Percentiles rank a stretch among this genome's conserved stretches.
Conservation (phyloP, 345 rosid genomes). For the Hibiscus trionum region DNA sequence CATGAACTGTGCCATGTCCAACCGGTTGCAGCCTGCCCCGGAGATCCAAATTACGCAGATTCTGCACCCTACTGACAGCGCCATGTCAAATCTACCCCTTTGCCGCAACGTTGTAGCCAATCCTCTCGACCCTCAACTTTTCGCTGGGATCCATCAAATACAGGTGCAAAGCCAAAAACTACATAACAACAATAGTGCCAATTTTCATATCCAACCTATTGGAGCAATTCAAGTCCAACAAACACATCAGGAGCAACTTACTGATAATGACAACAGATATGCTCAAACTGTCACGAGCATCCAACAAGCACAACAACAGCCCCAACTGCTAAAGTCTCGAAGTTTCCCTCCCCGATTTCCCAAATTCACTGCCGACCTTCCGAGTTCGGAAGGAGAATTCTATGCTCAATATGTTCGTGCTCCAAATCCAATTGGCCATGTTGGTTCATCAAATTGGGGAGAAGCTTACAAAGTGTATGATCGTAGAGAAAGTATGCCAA, state of each 20-base stretch:
- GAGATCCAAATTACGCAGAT: neutral
- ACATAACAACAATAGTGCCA: neutral
- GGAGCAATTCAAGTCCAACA: neutral
- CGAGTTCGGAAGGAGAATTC: neutral
- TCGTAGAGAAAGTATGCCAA: neutral
- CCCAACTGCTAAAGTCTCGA: neutral
- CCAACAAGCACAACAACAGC: neutral
- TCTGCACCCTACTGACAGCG: neutral
- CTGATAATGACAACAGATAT: neutral
- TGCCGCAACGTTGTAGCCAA: neutral
- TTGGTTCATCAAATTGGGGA: neutral
- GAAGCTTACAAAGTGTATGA: neutral
- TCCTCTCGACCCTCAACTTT: neutral
- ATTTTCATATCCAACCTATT: neutral
- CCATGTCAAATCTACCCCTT: neutral
- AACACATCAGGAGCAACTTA: neutral
- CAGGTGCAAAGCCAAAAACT: neutral
- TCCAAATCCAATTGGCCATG: neutral
- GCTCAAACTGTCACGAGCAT: neutral
- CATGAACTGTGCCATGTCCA: constrained; percentile 9
- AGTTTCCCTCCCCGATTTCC: neutral
- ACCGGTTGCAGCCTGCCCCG: neutral
- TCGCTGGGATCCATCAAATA: neutral
- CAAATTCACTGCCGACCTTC: neutral
- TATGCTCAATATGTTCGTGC: neutral